phyloP scores from a whole-genome alignment of 805 yeast genomes.

The Spathaspora boniae region DNA sequence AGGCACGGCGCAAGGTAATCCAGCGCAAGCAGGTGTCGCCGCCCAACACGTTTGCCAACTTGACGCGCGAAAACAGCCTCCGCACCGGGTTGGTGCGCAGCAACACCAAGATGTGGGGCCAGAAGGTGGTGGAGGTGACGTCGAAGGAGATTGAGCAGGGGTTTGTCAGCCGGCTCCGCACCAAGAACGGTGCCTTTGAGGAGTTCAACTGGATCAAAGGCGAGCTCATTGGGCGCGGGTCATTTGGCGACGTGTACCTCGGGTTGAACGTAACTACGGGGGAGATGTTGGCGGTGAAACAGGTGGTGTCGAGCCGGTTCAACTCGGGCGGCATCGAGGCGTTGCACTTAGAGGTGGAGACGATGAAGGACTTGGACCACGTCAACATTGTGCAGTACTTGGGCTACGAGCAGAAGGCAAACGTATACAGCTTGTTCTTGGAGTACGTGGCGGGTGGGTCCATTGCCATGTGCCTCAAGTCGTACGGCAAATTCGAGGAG shows the following conservation, averaged over 20 bases:
- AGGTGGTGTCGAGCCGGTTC: slow-evolving; percentile 57
- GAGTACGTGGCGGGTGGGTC: slow-evolving; percentile 99
- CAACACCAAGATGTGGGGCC: slow-evolving; percentile 98
- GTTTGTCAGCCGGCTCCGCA: slow-evolving; percentile 60
- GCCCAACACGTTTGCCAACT: slow-evolving; percentile 8
- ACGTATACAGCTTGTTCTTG: slow-evolving; percentile 78
- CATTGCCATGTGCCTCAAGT: slow-evolving; percentile 77
- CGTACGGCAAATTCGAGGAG: slow-evolving; percentile 85
- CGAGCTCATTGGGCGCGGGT: slow-evolving; percentile 93
- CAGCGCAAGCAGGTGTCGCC: slow-evolving; percentile 18
- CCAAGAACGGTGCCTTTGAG: slow-evolving; percentile 59
- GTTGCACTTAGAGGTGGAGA: slow-evolving; percentile 83
- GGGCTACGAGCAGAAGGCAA: slow-evolving; percentile 79
- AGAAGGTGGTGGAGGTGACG: slow-evolving; percentile 84
- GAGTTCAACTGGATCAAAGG: slow-evolving; percentile 98
- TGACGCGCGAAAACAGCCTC: slow-evolving; percentile 7
- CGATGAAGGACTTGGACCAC: slow-evolving; percentile 91
- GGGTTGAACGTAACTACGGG: slow-evolving; percentile 95
- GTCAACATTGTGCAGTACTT: slow-evolving; percentile 91
- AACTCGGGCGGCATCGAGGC: slow-evolving; percentile 69
- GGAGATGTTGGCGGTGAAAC: slow-evolving; percentile 98
- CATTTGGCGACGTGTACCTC: slow-evolving; percentile 89
- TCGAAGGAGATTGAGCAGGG: slow-evolving; percentile 62
- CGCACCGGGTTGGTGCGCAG: slow-evolving; percentile 47
- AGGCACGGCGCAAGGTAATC: slow-evolving; percentile 52